Percentiles rank a stretch among this genome's conserved stretches.
These are phyloP conservation scores for Wickerhamiella shivajii DNA, from an alignment of 805 yeast genomes.

Conservation along the genomic window DNA sequence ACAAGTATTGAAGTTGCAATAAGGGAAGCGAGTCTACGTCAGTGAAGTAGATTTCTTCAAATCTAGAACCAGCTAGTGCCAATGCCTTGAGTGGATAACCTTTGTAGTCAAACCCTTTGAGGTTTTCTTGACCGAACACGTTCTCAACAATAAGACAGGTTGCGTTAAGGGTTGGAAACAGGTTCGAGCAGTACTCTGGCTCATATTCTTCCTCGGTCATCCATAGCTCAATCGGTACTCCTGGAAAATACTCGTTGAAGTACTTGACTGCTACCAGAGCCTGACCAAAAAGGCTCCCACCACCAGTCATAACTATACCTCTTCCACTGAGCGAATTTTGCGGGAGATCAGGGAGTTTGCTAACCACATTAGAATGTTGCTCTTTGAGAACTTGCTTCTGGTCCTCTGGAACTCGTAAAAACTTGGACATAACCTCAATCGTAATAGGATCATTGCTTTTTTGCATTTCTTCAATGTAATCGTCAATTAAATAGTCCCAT, in stretches of 20 bases:
- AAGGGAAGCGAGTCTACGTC: constrained; percentile 71
- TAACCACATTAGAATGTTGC: constrained; percentile 3
- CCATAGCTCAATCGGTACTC: constrained; percentile 70
- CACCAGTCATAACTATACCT: constrained; percentile 62
- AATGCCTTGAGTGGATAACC: constrained; percentile 60
- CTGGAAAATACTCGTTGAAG: constrained; percentile 45
- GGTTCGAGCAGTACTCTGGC: constrained; percentile 47
- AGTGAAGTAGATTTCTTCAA: constrained; percentile 53
- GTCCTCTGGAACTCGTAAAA: not conserved
- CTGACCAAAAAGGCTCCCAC: constrained; percentile 63
- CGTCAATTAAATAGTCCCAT: not conserved
- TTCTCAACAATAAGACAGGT: constrained; percentile 52
- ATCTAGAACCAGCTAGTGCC: constrained; percentile 57
- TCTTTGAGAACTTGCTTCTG: not conserved
- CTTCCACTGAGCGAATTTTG: constrained; percentile 20
- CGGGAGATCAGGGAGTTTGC: constrained; percentile 1
- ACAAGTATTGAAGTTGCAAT: constrained; percentile 44
- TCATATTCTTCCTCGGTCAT: constrained; percentile 67
- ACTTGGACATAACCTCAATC: constrained; percentile 1
- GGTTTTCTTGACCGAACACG: constrained; percentile 41
- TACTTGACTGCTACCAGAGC: constrained; percentile 50
- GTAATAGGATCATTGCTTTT: not conserved
- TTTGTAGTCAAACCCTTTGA: constrained; percentile 34
- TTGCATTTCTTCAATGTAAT: not conserved
- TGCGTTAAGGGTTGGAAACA: constrained; percentile 49